Evolutionary conservation across 202 grass and related monocot species (phyloP), one percentile per base, ranked within the genome.

Genomic region (Saccharum hybrid): DNA sequence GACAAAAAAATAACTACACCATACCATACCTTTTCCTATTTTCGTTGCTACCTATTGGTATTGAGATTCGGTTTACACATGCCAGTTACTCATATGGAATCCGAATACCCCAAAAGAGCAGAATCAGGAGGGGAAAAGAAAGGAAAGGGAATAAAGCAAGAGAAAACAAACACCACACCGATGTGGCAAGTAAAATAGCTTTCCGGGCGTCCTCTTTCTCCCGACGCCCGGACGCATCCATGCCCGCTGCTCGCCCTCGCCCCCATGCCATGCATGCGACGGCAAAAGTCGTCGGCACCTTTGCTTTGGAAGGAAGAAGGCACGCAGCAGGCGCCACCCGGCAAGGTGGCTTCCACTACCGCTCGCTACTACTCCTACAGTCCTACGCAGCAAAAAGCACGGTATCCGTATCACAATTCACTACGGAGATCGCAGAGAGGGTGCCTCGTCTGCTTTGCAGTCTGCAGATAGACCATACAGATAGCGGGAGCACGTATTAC

Each of bases 291-390:
- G 69, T 26, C 14, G 76, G 30, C 68, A 23, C 79, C 90, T 86
- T 91, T 88, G 86, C 86, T 86, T 88, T 91, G 78, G 90, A 88
- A 91, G 86, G 79, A 86, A 73, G 63, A 85, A 10, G 43, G 70
- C 10, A 45, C 9, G 40, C 68, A 5, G 18, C 39, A 11, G n/a
- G 8, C 28, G 30, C 30, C 13, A 13, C 13, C 46, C 45, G 62
- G 68, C 72, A 54, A 74, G 78, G 83, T 88, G 90, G 74, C 82
- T 88, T 91, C 86, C 86, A 88, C 89, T 83, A 49, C 42, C 16
- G 43, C 12, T 12, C 42, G 5, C 42, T 45, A 1, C 15, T 37
- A 11, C 2, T 3, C 10, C 10, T 45, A 4, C 4, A 28, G 28
- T 13, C 12, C 46, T 49, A 49, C 1, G 43, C 43, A 13, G 10